phyloP scores from a whole-genome alignment of 257 asterid genomes.

The Verbascum thapsus region DNA sequence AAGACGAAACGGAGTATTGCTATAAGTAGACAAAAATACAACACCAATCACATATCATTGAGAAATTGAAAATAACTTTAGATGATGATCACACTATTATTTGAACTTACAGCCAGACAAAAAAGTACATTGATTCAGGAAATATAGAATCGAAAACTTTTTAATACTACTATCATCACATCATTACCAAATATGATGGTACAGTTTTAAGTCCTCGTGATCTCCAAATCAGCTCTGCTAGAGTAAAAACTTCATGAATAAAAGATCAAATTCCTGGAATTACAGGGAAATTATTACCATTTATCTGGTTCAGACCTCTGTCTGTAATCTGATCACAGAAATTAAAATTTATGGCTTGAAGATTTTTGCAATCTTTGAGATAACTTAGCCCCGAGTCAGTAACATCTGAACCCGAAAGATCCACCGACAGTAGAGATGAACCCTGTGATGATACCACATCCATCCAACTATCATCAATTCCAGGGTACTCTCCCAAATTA shows the following conservation, averaged over 20 bases:
- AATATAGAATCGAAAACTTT: constrained; percentile 4
- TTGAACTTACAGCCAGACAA: neutral
- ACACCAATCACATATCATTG: neutral
- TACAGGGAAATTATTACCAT: constrained; percentile 44
- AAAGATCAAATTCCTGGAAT: constrained; percentile 9
- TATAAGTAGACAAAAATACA: neutral
- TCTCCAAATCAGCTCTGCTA: neutral
- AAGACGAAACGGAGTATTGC: neutral
- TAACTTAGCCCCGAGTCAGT: constrained; percentile 67
- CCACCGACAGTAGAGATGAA: constrained; percentile 75
- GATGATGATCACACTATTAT: neutral
- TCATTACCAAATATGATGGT: neutral
- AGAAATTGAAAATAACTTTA: neutral
- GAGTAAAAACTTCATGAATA: neutral
- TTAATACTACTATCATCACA: neutral
- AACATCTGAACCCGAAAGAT: constrained; percentile 81
- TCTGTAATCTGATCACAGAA: constrained; percentile 82
- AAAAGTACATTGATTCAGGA: constrained; percentile 5
- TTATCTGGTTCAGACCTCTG: constrained; percentile 66
- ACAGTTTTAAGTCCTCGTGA: neutral
- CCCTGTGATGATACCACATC: constrained; percentile 83
- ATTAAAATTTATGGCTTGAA: constrained; percentile 73
- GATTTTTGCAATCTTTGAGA: constrained; percentile 68
- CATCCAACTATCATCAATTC: constrained; percentile 80
- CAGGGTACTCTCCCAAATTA: constrained; percentile 83